phyloP scores from a whole-genome alignment of 2,329 filamentous ascomycete species.

The Zasmidium cellare region DNA sequence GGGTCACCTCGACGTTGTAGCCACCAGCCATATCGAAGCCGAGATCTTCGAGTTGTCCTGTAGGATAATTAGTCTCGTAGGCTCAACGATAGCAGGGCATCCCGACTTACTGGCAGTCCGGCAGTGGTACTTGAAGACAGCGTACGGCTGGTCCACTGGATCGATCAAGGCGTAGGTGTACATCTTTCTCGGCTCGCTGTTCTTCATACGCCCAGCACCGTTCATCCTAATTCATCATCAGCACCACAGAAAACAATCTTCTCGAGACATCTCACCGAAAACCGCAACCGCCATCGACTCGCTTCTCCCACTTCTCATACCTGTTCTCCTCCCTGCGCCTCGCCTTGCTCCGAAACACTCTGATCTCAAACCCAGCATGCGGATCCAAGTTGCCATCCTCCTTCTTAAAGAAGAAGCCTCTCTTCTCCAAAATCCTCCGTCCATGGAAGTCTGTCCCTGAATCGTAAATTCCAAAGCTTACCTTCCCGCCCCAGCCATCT shows the following conservation, averaged over 20 bases:
- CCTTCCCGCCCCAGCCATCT: slow-evolving; percentile 45
- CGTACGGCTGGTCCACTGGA: slow-evolving; percentile 49
- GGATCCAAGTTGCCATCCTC: slow-evolving; percentile 16
- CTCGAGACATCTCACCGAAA: background rate
- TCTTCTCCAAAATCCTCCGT: slow-evolving; percentile 40
- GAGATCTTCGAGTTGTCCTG: slow-evolving; percentile 8
- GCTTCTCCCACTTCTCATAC: slow-evolving; percentile 17
- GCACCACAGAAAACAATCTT: background rate
- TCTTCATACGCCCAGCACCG: slow-evolving; percentile 35
- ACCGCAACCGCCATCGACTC: slow-evolving; percentile 4
- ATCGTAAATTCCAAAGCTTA: slow-evolving; percentile 46
- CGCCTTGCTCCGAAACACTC: slow-evolving; percentile 41
- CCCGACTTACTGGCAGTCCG: slow-evolving; percentile 14
- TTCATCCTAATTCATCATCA: slow-evolving; percentile 25
- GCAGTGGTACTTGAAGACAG: slow-evolving; percentile 42
- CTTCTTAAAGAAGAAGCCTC: slow-evolving; percentile 41
- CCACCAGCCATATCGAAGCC: slow-evolving; percentile 4
- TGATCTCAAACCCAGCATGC: slow-evolving; percentile 41
- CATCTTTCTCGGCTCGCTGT: slow-evolving; percentile 43
- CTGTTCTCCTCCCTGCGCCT: slow-evolving; percentile 39
- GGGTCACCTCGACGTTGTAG: background rate
- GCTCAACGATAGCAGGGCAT: no score
- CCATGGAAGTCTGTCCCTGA: slow-evolving; percentile 31
- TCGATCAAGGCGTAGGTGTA: slow-evolving; percentile 54
- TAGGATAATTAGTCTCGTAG: background rate